Evolutionary conservation across 2,329 filamentous ascomycete genomes (phyloP).

Genomic region (Rhinocladiella similis): DNA sequence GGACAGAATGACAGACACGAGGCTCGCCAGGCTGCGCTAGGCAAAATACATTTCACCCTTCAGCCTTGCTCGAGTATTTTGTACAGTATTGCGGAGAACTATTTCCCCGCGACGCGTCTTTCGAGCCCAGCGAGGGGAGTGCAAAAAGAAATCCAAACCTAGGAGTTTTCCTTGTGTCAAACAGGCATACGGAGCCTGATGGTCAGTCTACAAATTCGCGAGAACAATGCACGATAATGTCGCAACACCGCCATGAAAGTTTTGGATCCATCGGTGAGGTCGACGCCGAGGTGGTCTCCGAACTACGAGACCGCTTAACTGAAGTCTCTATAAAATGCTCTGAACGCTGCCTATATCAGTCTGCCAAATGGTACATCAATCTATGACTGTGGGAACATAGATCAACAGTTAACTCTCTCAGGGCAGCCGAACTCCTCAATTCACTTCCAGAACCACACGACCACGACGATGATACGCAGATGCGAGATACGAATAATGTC

Average conservation of each 20-base stretch:
- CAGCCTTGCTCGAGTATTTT: not conserved
- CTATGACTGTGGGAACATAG: constrained; percentile 40
- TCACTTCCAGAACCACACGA: constrained; percentile 65
- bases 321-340: constrained; percentile 82
- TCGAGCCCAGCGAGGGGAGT: not conserved
- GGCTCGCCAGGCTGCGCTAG: not conserved
- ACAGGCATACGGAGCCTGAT: not conserved
- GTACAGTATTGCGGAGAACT: too few relatives aligned
- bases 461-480: constrained; percentile 57
- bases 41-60: not conserved
- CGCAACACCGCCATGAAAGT: constrained; percentile 20
- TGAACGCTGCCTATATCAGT: constrained; percentile 92
- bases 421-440: constrained; percentile 91
- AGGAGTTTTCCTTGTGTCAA: not conserved
- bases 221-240: constrained; percentile 6
- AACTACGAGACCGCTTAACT: constrained; percentile 26
- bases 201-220: not conserved
- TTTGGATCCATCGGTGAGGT: constrained; percentile 21
- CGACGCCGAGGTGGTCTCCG: constrained; percentile 25
- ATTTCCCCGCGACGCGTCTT: constrained; percentile 7
- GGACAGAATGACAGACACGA: not conserved
- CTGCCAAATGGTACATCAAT: constrained; percentile 75
- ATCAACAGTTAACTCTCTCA: constrained; percentile 39
- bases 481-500: constrained; percentile 54
- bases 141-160: not conserved